Conservation (phyloP, 202 grass and related monocot species). For the Elaeis oleifera region DNA sequence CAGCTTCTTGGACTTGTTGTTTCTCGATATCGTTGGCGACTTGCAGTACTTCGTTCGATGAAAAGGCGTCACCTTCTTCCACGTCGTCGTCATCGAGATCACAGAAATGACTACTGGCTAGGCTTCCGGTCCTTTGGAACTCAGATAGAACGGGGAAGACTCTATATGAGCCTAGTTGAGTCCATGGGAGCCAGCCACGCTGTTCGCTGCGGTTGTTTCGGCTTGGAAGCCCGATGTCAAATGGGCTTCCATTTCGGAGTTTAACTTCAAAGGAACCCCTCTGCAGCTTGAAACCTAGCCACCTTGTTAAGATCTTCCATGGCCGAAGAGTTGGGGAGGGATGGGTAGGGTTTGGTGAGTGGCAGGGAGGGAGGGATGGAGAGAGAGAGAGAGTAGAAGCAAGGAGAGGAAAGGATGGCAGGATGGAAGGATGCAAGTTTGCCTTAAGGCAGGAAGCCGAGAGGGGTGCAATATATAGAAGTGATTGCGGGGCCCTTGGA, state of each 20-base stretch:
- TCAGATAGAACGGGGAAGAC: slow-evolving; percentile 2
- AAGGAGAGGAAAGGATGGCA: background rate
- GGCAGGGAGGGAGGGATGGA: background rate
- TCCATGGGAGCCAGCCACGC: slow-evolving; percentile 34
- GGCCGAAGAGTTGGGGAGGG: background rate
- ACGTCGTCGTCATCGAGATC: slow-evolving; percentile 36
- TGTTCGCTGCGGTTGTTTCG: slow-evolving; percentile 13
- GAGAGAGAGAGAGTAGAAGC: background rate
- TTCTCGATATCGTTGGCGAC: background rate
- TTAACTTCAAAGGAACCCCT: slow-evolving; percentile 58
- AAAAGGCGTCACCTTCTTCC: background rate
- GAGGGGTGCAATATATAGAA: no score
- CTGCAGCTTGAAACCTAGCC: slow-evolving; percentile 57
- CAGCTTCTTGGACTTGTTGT: background rate
- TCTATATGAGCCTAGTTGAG: slow-evolving; percentile 17
- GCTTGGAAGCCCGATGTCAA: background rate
- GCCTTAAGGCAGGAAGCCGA: no score
- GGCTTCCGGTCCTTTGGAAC: slow-evolving; percentile 17
- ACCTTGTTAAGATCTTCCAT: slow-evolving; percentile 9
- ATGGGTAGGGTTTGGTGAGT: background rate
- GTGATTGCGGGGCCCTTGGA: no score
- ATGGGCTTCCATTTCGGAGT: slow-evolving; percentile 10
- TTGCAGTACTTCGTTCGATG: background rate
- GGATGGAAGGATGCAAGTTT: no score
- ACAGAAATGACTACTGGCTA: slow-evolving; percentile 51